These are phyloP conservation scores for Magnaporthales sp. DNA, from an alignment of 2,329 filamentous ascomycete genomes.

Conservation along the genomic window DNA sequence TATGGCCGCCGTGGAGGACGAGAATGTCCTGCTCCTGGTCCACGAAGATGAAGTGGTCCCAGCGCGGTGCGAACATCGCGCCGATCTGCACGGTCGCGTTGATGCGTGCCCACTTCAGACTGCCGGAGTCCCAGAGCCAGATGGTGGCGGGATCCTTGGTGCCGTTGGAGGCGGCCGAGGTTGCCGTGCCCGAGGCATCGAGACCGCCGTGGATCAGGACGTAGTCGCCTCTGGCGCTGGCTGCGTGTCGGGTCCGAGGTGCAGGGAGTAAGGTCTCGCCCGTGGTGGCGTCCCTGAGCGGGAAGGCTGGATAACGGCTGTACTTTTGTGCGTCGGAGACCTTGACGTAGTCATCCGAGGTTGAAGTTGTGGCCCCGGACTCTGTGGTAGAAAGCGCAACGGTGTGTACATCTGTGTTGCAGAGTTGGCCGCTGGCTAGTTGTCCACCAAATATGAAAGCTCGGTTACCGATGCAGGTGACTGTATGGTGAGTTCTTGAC, in stretches of 20 bases:
- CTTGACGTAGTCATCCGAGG: neutral
- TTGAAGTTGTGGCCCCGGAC: constrained; percentile 15
- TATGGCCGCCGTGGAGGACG: constrained; percentile 37
- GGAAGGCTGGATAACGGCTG: constrained; percentile 22
- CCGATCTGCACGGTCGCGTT: constrained; percentile 21
- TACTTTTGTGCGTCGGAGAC: constrained; percentile 20
- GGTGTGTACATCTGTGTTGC: constrained; percentile 41
- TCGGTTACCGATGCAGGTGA: constrained; percentile 42
- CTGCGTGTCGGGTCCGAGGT: constrained; percentile 25
- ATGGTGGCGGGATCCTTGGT: constrained; percentile 21
- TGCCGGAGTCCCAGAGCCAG: constrained; percentile 29
- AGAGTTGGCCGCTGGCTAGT: constrained; percentile 26
- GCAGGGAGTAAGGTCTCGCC: constrained; percentile 20
- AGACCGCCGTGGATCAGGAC: constrained; percentile 27
- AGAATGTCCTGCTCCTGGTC: constrained; percentile 32
- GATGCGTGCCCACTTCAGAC: constrained; percentile 23
- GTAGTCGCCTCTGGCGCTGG: constrained; percentile 22
- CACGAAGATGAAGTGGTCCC: constrained; percentile 25
- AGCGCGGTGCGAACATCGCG: constrained; percentile 19
- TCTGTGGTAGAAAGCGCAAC: constrained; percentile 35
- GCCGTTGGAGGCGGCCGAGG: constrained; percentile 11
- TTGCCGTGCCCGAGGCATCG: constrained; percentile 16
- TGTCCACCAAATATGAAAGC: constrained; percentile 49
- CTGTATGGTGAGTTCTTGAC: constrained; percentile 38
- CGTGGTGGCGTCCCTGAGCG: constrained; percentile 16